Evolutionary conservation across 2,329 filamentous ascomycete species (phyloP).

Genomic region (Aspergillus novoparasiticus): DNA sequence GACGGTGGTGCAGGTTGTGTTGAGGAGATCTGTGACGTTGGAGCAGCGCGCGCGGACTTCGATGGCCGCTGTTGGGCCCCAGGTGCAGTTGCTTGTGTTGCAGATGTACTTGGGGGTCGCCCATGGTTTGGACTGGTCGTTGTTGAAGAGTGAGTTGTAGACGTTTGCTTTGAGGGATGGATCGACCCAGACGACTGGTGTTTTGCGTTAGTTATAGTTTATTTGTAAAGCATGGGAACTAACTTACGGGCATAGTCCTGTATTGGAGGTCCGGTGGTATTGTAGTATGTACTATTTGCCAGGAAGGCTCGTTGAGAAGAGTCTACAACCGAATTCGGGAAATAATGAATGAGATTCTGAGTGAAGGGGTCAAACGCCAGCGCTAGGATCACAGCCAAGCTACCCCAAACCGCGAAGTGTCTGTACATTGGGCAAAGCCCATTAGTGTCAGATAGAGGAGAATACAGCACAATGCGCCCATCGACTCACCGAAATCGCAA

Average conservation of each 20-base stretch:
- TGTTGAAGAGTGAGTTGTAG: conserved; percentile 17
- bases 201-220: neutral
- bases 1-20: neutral
- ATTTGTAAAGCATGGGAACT: too few species aligned
- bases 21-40: conserved; percentile 11
- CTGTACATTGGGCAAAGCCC: neutral
- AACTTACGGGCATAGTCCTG: neutral
- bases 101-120: conserved; percentile 13
- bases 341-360: conserved; percentile 20
- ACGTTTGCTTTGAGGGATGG: conserved; percentile 14
- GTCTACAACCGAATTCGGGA: conserved; percentile 5
- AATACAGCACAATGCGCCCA: neutral
- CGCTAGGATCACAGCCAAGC: conserved; percentile 13
- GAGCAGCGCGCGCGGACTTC: conserved; percentile 11
- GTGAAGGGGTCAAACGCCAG: conserved; percentile 20
- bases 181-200: conserved; percentile 1
- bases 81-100: conserved; percentile 15
- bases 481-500: conserved; percentile 4
- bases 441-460: neutral
- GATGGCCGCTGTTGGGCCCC: conserved; percentile 11
- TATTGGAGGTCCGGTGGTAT: neutral
- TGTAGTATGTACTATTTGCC: conserved; percentile 3
- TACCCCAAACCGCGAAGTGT: conserved; percentile 16
- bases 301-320: conserved; percentile 4
- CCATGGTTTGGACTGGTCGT: conserved; percentile 11